Percentiles rank a stretch among this genome's conserved stretches.
Conservation (phyloP, 2,329 filamentous ascomycete species). For the Paecilomyces sp. region DNA sequence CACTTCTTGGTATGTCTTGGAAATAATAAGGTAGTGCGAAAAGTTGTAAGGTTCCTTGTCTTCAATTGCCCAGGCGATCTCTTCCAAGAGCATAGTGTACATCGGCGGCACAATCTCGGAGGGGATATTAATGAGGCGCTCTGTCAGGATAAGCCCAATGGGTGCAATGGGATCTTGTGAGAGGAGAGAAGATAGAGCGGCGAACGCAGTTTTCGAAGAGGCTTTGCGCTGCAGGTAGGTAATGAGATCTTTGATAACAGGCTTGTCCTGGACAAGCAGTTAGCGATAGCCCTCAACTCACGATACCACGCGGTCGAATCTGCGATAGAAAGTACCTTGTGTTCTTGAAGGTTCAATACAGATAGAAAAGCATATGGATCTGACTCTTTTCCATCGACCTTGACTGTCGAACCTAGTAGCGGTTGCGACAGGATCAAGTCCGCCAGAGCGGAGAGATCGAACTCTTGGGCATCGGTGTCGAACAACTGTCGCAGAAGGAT, state of each 20-base stretch:
- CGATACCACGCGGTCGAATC: not conserved
- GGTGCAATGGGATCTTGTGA: conserved; percentile 47
- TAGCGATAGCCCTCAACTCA: not conserved
- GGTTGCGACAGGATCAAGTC: conserved; percentile 84
- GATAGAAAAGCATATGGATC: conserved; percentile 92
- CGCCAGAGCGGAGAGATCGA: conserved; percentile 79
- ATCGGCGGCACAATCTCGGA: conserved; percentile 84
- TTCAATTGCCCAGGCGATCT: conserved; percentile 79
- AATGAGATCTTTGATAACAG: conserved; percentile 62
- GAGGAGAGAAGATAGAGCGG: conserved; percentile 53
- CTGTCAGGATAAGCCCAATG: conserved; percentile 80
- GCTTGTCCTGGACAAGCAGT: conserved; percentile 49
- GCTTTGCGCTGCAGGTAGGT: conserved; percentile 60
- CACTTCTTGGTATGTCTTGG: conserved; percentile 87
- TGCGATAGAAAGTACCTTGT: conserved; percentile 39
- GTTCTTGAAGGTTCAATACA: conserved; percentile 72
- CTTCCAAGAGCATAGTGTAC: conserved; percentile 89
- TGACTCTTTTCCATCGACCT: conserved; percentile 88
- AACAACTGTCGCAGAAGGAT: conserved; percentile 84
- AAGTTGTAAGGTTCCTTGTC: conserved; percentile 91
- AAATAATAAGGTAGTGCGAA: conserved; percentile 84
- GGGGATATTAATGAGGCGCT: conserved; percentile 96
- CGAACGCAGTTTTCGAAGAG: conserved; percentile 48
- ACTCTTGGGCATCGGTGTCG: conserved; percentile 76
- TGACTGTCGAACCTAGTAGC: conserved; percentile 86